Evolutionary conservation across 140 eudicot species (phyloP), one percentile per base, ranked within the genome.

Genomic region (Erigeron philadelphicus): DNA sequence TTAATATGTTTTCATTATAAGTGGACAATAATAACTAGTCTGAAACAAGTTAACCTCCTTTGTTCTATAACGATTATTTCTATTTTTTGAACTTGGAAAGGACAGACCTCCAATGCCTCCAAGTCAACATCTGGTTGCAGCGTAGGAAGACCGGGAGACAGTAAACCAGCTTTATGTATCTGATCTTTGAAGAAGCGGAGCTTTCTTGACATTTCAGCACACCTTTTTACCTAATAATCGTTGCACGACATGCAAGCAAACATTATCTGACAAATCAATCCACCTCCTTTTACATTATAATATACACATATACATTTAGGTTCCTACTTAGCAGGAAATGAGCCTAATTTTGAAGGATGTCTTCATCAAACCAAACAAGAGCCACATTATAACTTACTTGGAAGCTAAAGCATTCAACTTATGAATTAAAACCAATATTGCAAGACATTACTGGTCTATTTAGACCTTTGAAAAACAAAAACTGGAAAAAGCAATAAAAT

Each of bases 181-280:
- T 93, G 98, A 71, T 93, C 98, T 79, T 89, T 93, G 54, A 93
- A 84, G 75, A 84, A 93, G 0, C 96, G 86, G 66, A 93, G 85
- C 69, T 89, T 93, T 77, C 98, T 81, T 68, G 98, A 89, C 98
- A 93, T 93, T 81, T 93, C 98, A 16, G 96, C 98, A 86, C 98
- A 93, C 76, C 95, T 72, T 84, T 93, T 93, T 35, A 93, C 96
- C 98, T 92, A 80, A 57, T 19, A 75, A 78, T 57, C 60, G 57
- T 38, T 65, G 46, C 72, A 72, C 16, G 55, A 49, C 35, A 49
- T 44, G 50, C 38, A 76, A 58, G 57, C 61, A 72, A 64, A 77
- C 73, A 58, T 25, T 71, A 50, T 40, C 10, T 57, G 61, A 74
- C 61, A 67, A 11, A 67, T 7, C 38, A 47, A 59, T 47, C 61